Evolutionary conservation across 495 filamentous ascomycete species (phyloP), one percentile per base, ranked within the genome.

Genomic region (Polyplosphaeria fusca): DNA sequence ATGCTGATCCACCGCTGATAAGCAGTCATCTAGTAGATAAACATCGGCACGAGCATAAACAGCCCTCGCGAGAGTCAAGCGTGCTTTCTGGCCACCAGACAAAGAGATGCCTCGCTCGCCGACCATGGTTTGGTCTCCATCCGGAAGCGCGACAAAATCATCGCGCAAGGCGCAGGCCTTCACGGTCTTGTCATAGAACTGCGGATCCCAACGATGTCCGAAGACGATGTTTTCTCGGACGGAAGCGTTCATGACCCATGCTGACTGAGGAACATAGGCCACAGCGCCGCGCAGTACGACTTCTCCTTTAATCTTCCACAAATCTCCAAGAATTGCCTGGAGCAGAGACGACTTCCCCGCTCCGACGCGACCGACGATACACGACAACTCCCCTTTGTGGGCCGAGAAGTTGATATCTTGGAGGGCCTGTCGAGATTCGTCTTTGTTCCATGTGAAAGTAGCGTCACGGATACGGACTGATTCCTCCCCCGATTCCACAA

Each of bases 171-270:
- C 94, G 67, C 94, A 99, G 19, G 94, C 94, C 70, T 94, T 87
- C 3, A 99, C 79, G 1, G 94, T 96, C 52, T 84, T 83, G 41
- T 96, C 89, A 70, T 99, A 99, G 74, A 99, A 99, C 43, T 81
- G 75, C 2, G 93, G 88, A 73, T 99, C 92, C 78, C 87, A 97
- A 37, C 89, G 84, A 73, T 97, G 89, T 4, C 94, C 94, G 67
- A 99, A 99, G 5, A 96, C 78, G 65, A 99, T 96, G 64, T 99
- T 99, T 61, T 99, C 94, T 49, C 86, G 85, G 24, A 97, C 91
- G 42, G 86, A 93, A 5, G 94, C 92, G 65, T 97, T 99, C 91
- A 96, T 97, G 32, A 99, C 85, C 92, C 94, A 99, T 22, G 90
- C 71, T 62, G 86, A 81, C 70, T 99, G 94, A 19, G 89, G 86